phyloP scores from a whole-genome alignment of 164 flowering plant species.

The Berberis thunbergii region DNA sequence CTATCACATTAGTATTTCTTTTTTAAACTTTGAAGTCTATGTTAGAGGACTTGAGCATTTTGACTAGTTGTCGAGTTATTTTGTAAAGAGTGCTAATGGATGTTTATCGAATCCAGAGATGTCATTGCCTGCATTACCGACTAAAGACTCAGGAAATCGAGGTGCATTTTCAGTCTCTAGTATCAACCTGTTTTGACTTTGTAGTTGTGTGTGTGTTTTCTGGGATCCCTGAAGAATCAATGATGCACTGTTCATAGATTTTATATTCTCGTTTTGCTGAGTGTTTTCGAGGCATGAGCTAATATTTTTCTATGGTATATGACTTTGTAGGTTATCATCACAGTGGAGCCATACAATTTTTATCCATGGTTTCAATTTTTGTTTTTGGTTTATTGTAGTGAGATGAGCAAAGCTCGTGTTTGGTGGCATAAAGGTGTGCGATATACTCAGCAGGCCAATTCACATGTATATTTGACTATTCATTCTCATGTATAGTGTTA shows the following conservation, averaged over 20 bases:
- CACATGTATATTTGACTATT: constrained; percentile 33
- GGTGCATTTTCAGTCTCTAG: constrained; percentile 29
- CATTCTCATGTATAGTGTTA: constrained; percentile 30
- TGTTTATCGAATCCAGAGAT: constrained; percentile 50
- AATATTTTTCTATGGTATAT: not conserved
- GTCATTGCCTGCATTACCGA: constrained; percentile 48
- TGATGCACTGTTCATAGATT: not conserved
- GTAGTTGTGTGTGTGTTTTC: too few species aligned
- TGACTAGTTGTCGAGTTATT: not conserved
- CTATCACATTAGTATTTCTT: not conserved
- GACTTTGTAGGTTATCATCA: constrained; percentile 41
- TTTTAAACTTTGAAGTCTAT: not conserved
- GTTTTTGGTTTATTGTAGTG: constrained; percentile 33
- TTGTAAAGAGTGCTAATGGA: not conserved
- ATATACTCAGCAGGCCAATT: constrained; percentile 8
- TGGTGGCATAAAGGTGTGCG: constrained; percentile 8
- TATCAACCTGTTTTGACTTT: not conserved
- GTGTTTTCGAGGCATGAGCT: not conserved
- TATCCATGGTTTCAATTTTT: constrained; percentile 40
- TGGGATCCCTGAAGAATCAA: too few species aligned
- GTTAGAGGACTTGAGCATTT: not conserved
- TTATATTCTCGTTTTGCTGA: not conserved
- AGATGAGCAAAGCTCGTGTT: constrained; percentile 9
- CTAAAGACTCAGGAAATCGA: constrained; percentile 24
- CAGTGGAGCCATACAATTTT: constrained; percentile 18